Evolutionary conservation across 495 filamentous ascomycete genomes (phyloP), one percentile per base, ranked within the genome.

Genomic region (Neurospora hispaniola): DNA sequence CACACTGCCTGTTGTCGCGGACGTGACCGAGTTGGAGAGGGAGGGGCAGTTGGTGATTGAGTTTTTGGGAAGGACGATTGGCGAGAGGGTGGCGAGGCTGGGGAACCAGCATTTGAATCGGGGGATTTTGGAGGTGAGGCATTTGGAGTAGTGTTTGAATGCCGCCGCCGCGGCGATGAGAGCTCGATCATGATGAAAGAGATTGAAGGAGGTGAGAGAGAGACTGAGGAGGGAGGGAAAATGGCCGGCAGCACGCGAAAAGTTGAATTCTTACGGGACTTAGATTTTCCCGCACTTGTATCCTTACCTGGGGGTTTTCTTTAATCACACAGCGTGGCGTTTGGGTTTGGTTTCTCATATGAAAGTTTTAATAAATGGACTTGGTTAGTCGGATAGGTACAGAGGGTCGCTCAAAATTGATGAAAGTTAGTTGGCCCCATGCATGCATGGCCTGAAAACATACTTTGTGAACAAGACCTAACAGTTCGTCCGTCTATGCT

Each of bases 41-140:
- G 86, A 91, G 42, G 86, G 79, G 3, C 82, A 82, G 31, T 84
- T 89, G 46, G 76, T 91, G 5, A 86, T 83, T 48, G 84, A 86
- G 14, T 87, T 84, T 70, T 72, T 94, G n/a, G 84, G 84, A 0
- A 82, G 86, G 0, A 87, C 87, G 38, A 84, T 94, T 62, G 91
- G 91, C 12, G 82, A 85, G 42, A 80, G 84, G 72, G 85, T 94
- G 54, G 81, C 83, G 31, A 81, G 85, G 70, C 76, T 88, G 59
- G 86, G 85, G 9, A 82, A 86, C 69, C 86, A 84, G 68, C 77
- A 75, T 54, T 73, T 90, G 70, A 86, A 86, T 73, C 80, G 79
- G 72, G 83, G 81, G 0, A 83, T 90, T 11, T 74, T 89, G 69
- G 84, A 87, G 43, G 83, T 87, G 0, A 76, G 78, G 71, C 75